Base-by-base conservation (phyloP, 2,329 filamentous ascomycete genomes). In the Macroventuria anomochaeta region DNA sequence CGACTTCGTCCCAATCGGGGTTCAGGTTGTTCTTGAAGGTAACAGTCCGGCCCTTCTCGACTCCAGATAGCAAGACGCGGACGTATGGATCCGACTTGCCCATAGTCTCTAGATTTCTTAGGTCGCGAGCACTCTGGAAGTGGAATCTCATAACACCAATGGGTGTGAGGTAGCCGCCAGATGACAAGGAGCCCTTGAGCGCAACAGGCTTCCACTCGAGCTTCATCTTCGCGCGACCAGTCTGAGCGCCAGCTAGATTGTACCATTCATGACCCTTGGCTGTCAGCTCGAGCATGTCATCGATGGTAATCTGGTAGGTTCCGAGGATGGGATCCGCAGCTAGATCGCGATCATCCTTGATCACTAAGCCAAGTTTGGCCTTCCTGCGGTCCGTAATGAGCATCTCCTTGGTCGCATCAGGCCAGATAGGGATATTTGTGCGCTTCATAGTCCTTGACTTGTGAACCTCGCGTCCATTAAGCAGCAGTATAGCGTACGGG, bases 51-150 rank as follows among this genome's bases (percentile, higher is more conserved):
- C 85, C 92, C 75, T 93, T 96, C 71, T 95, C 89, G 51, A 97
- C 87, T 38, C 95, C 93, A 40, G 93, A 96, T 7, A 97, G 83
- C 46, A 97, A 76, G 1, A 97, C 89, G 34, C 93, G 88, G 18
- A 88, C 90, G 67, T 99, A 99, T 0, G 95, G 91, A 74, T 99
- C 96, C 0, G 95, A 97, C 76, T 97, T 97, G 76, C 95, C 95
- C 75, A 99, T 85, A 2, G 91, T 91, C 76, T 99, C 95, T 46
- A 97, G 83, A 73, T 99, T 99, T 55, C 92, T 90, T 36, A 99
- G 83, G 65, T 93, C 86, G 42, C 82, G 85, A 25, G 91, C 95
- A 67, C 85, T 87, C 77, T 90, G 85, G 80, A 97, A 93, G 75
- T 99, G 93, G 62, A 99, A 82, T 58, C 95, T 88, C 86, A 97